phyloP scores from a whole-genome alignment of 2,329 filamentous ascomycete species.

The Trichoderma sp. region DNA sequence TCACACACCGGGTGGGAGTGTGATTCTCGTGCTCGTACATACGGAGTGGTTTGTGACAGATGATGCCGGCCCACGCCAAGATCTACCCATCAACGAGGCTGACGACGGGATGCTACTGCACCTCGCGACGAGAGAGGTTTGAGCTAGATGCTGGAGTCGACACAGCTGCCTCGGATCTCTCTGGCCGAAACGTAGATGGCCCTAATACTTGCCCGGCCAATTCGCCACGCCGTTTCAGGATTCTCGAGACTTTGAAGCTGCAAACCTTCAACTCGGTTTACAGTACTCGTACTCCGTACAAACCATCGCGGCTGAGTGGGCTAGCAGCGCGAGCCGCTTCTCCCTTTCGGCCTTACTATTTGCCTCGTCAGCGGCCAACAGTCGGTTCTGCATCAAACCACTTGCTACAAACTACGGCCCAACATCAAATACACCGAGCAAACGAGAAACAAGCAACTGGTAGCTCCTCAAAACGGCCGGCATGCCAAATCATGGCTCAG shows the following conservation, averaged over 20 bases:
- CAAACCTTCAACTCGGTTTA: not conserved
- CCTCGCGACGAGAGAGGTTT: constrained; percentile 13
- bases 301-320: not conserved
- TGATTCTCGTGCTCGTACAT: not conserved
- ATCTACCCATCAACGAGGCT: constrained; percentile 16
- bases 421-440: not conserved
- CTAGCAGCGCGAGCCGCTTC: not conserved
- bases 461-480: not conserved
- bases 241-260: not conserved
- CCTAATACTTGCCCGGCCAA: not conserved
- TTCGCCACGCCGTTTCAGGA: not conserved
- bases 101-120: constrained; percentile 19
- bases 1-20: not conserved
- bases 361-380: constrained; percentile 9
- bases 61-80: constrained; percentile 10
- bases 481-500: not conserved
- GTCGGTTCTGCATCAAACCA: not conserved
- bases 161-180: constrained; percentile 10
- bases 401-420: not conserved
- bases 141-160: constrained; percentile 12
- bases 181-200: constrained; percentile 9
- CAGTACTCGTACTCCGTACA: not conserved
- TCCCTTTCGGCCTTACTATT: constrained; percentile 8
- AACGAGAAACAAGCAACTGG: not conserved
- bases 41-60: not conserved